These are phyloP conservation scores for Metschnikowia santaceciliae DNA, from an alignment of 805 yeast genomes.

Conservation along the genomic window DNA sequence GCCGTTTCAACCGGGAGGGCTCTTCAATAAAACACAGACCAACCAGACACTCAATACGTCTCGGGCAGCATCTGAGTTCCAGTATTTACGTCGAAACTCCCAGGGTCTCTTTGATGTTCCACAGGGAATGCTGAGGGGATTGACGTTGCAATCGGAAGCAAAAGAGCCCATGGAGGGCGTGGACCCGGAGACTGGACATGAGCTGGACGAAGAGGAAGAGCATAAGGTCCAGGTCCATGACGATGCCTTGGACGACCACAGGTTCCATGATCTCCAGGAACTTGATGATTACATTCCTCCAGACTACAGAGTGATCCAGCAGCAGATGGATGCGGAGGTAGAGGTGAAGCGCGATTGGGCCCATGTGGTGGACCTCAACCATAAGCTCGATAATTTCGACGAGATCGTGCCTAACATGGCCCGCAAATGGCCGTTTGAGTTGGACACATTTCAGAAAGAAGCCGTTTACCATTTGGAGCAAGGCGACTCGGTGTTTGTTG, in stretches of 20 bases:
- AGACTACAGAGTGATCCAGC: conserved; percentile 27
- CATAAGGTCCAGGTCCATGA: not conserved
- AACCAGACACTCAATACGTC: conserved; percentile 15
- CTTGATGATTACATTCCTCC: conserved; percentile 42
- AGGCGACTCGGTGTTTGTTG: conserved; percentile 97
- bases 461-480: conserved; percentile 95
- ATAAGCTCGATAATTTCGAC: conserved; percentile 74
- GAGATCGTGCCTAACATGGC: conserved; percentile 94
- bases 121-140: conserved; percentile 76
- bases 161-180: conserved; percentile 7
- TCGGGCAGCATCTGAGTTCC: conserved; percentile 13
- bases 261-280: conserved; percentile 29
- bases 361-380: conserved; percentile 85
- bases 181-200: conserved; percentile 6
- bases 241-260: conserved; percentile 1
- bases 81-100: conserved; percentile 59
- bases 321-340: conserved; percentile 22
- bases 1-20: conserved; percentile 94
- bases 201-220: not conserved
- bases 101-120: conserved; percentile 77
- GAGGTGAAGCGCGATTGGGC: conserved; percentile 74
- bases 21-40: conserved; percentile 22
- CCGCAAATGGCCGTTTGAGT: conserved; percentile 87
- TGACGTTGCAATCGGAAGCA: conserved; percentile 26
- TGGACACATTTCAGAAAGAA: conserved; percentile 94